Base-by-base conservation (phyloP, 495 filamentous ascomycete genomes). In the Schizothecium vesticola region DNA sequence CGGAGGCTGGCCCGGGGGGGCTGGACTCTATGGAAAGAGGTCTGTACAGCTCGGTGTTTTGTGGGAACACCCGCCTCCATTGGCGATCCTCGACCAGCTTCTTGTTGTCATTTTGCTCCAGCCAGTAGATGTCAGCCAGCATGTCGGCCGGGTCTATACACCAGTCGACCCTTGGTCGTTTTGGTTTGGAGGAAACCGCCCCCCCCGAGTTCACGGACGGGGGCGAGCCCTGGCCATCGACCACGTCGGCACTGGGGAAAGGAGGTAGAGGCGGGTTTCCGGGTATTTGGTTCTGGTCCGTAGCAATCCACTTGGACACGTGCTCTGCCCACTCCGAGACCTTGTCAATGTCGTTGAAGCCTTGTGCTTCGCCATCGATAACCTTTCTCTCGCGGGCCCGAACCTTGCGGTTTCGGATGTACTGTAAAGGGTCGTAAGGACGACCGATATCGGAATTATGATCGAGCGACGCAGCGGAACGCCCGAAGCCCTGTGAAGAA, bases 381-480 rank as follows among this genome's bases (percentile, higher is more conserved):
- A 84, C 76, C 66, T 86, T 87, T 31, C 90, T 83, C 75, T 93
- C 90, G 26, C 92, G 84, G 63, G 89, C 88, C 62, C 94, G 85
- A 5, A 94, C 83, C 69, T 92, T 90, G 24, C 93, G 85, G 72
- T 97, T 96, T 22, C 94, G 87, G 61, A 97, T 89, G 71, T 88
- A 89, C 73, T 97, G 94, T 24, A 97, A 82, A 6, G 93, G 94
- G 75, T 97, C 94, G 72, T 97, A 97, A 1, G 75, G 71, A 61
- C 93, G 86, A 26, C 88, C 87, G 43, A 87, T 71, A 7, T 63
- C 62, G 29, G 72, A 23, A 12, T 74, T 70, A 4, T 61, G 33
- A 1, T 74, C 72, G 55, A 58, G 43, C 16, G 43, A 33, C 31
- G 31, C 64, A 29, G 66, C 70, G 0, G 68, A 60, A 19, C 62